A percentile compares a stretch with the other conserved stretches of the same genome.
Evolutionary conservation across 352 stramenopile species (phyloP).

Genomic region (Globisporangium echinulatum): DNA sequence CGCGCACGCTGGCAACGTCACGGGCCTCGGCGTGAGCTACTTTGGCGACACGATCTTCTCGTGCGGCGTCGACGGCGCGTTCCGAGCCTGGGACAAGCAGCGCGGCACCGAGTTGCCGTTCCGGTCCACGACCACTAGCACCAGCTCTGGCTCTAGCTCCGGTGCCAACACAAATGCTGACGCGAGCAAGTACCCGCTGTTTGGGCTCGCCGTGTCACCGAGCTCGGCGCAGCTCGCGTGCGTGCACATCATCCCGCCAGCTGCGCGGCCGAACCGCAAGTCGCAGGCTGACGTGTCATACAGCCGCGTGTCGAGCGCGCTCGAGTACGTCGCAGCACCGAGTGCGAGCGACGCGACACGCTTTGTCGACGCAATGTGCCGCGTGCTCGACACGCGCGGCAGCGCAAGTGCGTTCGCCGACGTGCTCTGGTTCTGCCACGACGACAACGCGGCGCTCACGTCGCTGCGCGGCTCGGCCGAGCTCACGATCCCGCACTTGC

Average conservation of each 20-base stretch:
- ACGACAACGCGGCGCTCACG: constrained; percentile 53
- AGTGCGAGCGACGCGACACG: constrained; percentile 29
- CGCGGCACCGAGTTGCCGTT: constrained; percentile 26
- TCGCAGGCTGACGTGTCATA: constrained; percentile 84
- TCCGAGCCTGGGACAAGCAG: constrained; percentile 57
- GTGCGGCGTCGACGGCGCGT: constrained; percentile 47
- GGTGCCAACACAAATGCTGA: neutral
- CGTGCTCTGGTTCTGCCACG: constrained; percentile 73
- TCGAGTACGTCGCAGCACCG: constrained; percentile 67
- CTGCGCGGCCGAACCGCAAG: constrained; percentile 71
- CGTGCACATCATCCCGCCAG: constrained; percentile 68
- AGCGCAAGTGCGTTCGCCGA: constrained; percentile 65
- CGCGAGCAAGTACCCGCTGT: constrained; percentile 54
- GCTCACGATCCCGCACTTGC: constrained; percentile 40
- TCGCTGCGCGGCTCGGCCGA: constrained; percentile 45
- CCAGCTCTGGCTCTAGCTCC: neutral
- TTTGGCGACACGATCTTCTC: constrained; percentile 63
- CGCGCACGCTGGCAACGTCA: constrained; percentile 67
- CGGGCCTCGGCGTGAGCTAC: constrained; percentile 47
- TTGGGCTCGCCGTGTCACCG: constrained; percentile 60
- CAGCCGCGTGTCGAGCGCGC: constrained; percentile 58
- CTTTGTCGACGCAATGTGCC: constrained; percentile 47
- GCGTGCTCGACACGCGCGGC: constrained; percentile 43
- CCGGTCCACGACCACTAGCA: neutral
- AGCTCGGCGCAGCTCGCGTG: constrained; percentile 61